Conservation (phyloP, 1,284 basidiomycete species). For the Taiwanofungus camphoratus region DNA sequence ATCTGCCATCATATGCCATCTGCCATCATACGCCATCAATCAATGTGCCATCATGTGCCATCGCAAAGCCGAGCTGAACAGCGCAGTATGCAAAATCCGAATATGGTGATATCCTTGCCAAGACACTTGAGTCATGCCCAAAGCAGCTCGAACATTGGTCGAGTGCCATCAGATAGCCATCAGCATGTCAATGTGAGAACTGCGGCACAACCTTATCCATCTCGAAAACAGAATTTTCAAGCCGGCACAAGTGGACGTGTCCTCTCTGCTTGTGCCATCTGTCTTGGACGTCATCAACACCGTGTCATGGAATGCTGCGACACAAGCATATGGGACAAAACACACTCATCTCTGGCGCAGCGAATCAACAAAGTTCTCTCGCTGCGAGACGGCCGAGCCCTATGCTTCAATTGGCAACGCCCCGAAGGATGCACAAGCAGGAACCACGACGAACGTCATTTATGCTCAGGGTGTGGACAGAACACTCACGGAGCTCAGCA, state of each 20-base stretch:
- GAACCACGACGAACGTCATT: conserved; percentile 12
- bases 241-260: neutral
- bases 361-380: conserved; percentile 9
- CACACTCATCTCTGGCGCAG: conserved; percentile 5
- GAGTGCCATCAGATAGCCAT: neutral
- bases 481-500: conserved; percentile 17
- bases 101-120: too few relatives aligned
- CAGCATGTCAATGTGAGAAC: neutral
- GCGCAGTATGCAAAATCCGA: neutral
- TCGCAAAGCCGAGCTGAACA: neutral
- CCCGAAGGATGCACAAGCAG: conserved; percentile 9
- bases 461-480: conserved; percentile 24
- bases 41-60: neutral
- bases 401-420: conserved; percentile 21
- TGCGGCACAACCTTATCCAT: neutral
- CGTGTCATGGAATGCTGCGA: conserved; percentile 13
- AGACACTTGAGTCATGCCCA: neutral
- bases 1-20: neutral
- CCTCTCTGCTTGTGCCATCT: conserved; percentile 19
- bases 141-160: neutral
- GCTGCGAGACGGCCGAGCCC: neutral
- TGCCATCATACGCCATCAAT: neutral
- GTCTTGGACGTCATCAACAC: conserved; percentile 19
- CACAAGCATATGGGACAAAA: conserved; percentile 12
- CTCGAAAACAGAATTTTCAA: conserved; percentile 4